phyloP scores from a whole-genome alignment of 352 stramenopile species.

The Pythium aquatile region DNA sequence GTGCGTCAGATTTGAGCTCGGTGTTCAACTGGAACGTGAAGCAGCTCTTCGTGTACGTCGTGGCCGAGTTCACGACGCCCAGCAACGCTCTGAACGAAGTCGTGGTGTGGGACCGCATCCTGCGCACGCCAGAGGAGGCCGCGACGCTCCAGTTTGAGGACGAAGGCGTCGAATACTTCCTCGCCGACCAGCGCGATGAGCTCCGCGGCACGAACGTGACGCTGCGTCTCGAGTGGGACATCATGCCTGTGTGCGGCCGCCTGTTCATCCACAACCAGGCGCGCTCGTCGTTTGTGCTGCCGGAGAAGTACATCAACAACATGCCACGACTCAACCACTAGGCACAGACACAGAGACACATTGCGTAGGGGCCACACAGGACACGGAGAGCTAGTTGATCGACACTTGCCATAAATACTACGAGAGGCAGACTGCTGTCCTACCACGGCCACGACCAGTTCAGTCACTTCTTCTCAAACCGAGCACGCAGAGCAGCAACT shows the following conservation, averaged over 20 bases:
- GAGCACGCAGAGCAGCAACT: conserved; percentile 67
- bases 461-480: conserved; percentile 60
- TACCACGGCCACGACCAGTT: conserved; percentile 2
- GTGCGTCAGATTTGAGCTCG: conserved; percentile 59
- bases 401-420: conserved; percentile 22
- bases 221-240: conserved; percentile 81
- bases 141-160: conserved; percentile 47
- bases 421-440: conserved; percentile 16
- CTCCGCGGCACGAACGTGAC: conserved; percentile 76
- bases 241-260: conserved; percentile 82
- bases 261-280: conserved; percentile 67
- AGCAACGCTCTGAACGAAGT: conserved; percentile 74
- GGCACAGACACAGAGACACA: not conserved
- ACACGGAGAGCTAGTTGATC: conserved; percentile 1
- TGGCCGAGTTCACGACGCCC: conserved; percentile 73
- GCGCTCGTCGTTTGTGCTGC: conserved; percentile 57
- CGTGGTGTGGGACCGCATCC: conserved; percentile 87
- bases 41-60: conserved; percentile 88
- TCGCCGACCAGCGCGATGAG: conserved; percentile 76
- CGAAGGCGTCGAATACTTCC: conserved; percentile 81
- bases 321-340: conserved; percentile 30
- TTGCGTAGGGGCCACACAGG: not conserved
- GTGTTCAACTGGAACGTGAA: conserved; percentile 92
- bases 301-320: conserved; percentile 69
- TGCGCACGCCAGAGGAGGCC: conserved; percentile 60